Evolutionary conservation across 2,329 filamentous ascomycete genomes (phyloP), one percentile per base, ranked within the genome.

Genomic region (Bimuria novae-zelandiae): DNA sequence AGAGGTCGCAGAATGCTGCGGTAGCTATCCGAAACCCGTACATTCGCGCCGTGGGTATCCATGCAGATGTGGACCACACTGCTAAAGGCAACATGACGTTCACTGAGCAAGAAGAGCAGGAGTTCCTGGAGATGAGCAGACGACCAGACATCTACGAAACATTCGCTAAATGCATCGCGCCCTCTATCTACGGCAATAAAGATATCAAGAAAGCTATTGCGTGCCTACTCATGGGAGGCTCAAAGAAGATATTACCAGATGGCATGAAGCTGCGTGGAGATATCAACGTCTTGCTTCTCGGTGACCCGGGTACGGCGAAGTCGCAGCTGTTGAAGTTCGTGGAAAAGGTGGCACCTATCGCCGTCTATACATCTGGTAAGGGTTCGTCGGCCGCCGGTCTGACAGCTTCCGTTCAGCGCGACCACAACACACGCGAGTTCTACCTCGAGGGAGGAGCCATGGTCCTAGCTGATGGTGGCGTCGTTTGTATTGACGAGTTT

Each of bases 401-500:
- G 60, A 99, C 94, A 16, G 94, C 94, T 0, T 97, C 94, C 0
- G 94, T 99, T 1, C 94, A 99, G 66, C 87, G 94, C 53, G 94
- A 99, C 68, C 87, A 90, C 12, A 89, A 87, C 12, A 97, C 93
- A 0, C 85, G 94, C 46, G 94, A 99, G 72, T 99, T 99, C 75
- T 99, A 97, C 68, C 85, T 99, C 0, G 94, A 99, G 79, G 94
- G 94, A 41, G 94, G 94, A 76, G 94, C 94, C 27, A 97, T 99
- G 94, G 94, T 99, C 3, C 84, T 99, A 16, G 94, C 94, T 3
- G 94, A 99, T 62, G 92, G 92, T 2, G 94, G 94, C 65, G 93
- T 97, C 1, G 94, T 97, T 8, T 97, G 94, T 75, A 99, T 99
- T 64, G 94, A 99, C 70, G 94, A 99, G 76, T 99, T 99, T 70